Evolutionary conservation across 1,284 basidiomycete species (phyloP).

Genomic region (Garcileccinum viscosum): DNA sequence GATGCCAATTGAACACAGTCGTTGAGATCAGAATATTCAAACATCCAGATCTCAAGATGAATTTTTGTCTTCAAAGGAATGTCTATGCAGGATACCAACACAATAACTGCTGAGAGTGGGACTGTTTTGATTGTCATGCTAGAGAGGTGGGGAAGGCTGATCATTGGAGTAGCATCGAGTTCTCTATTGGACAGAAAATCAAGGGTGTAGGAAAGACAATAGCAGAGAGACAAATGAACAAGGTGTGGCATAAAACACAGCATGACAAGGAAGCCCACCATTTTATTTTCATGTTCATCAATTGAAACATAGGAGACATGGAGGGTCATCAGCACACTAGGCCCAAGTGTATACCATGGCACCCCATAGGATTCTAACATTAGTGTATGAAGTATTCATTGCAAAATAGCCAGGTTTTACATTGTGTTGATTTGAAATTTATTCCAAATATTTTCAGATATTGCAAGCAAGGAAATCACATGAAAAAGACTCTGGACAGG

Average conservation of each 20-base stretch:
- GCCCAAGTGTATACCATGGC: background rate
- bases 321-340: background rate
- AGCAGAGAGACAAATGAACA: background rate
- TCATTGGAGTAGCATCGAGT: background rate
- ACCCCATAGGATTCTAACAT: background rate
- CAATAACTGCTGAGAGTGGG: background rate
- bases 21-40: too few relatives aligned
- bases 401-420: background rate
- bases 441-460: background rate
- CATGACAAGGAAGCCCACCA: background rate
- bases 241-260: background rate
- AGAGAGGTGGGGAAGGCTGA: background rate
- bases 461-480: background rate
- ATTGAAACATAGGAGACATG: background rate
- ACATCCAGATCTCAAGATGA: background rate
- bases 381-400: background rate
- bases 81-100: background rate
- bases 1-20: background rate
- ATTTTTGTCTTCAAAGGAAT: background rate
- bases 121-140: background rate
- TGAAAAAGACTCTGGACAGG: background rate
- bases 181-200: background rate
- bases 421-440: background rate
- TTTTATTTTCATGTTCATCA: background rate
- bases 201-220: background rate